These are phyloP conservation scores for Rhizopus microsporus DNA, from an alignment of 371 early-diverging fungal genomes.

Conservation along the genomic window DNA sequence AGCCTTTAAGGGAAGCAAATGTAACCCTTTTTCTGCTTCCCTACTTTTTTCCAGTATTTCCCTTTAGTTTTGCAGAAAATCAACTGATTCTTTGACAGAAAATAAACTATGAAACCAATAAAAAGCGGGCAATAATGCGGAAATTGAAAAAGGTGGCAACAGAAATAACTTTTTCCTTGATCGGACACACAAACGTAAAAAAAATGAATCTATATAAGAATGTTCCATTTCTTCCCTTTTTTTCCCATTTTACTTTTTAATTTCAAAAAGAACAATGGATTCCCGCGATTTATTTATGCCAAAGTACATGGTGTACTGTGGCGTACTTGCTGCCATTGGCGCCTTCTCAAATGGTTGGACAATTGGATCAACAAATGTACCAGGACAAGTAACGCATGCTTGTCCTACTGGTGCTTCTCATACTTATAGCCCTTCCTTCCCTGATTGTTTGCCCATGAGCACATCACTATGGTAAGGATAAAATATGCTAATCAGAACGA, in stretches of 20 bases:
- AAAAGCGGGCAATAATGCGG: background rate
- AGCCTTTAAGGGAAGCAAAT: too few relatives aligned
- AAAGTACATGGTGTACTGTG: constrained; percentile 46
- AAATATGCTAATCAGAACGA: background rate
- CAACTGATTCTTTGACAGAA: background rate
- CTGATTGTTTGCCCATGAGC: constrained; percentile 39
- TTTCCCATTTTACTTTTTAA: constrained; percentile 4
- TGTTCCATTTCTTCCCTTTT: background rate
- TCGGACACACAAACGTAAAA: too few relatives aligned
- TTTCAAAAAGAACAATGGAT: constrained; percentile 30
- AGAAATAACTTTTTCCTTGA: background rate
- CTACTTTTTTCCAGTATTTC: background rate
- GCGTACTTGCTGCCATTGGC: constrained; percentile 36
- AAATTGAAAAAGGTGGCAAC: background rate
- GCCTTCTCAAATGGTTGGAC: constrained; percentile 48
- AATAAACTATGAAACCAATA: background rate
- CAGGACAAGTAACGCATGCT: constrained; percentile 34
- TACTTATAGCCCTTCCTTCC: constrained; percentile 22
- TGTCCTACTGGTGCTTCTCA: constrained; percentile 25
- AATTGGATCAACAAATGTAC: constrained; percentile 52
- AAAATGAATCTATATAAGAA: too few relatives aligned
- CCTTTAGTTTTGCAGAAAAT: background rate
- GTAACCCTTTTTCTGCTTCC: background rate
- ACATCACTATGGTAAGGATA: constrained; percentile 24
- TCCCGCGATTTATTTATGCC: constrained; percentile 41